Evolutionary conservation across 345 rosid genomes (phyloP), one percentile per base, ranked within the genome.

Genomic region (Citrus mangshanensis): DNA sequence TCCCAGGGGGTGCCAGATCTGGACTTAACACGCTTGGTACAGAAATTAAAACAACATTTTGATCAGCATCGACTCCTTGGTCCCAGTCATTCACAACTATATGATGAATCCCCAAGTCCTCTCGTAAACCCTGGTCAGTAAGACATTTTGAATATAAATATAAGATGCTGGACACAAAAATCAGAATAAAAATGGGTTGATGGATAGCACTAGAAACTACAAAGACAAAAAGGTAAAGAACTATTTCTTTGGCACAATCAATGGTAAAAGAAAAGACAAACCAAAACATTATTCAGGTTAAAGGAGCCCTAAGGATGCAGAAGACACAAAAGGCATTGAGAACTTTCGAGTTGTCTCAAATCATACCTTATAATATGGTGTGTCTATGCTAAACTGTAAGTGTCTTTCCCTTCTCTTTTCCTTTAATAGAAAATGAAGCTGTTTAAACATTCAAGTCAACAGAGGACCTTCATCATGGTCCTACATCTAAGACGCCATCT

Each of bases 11-110:
- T 56, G 98, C 98, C 72, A 95, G 88, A 77, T 89, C 87, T 5
- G 93, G 92, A 81, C 94, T 93, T 8, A 95, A 90, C 60, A 87
- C 90, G 13, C 93, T 89, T 19, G 98, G 98, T 40, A 95, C 86
- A 37, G 98, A 95, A 79, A 95, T 90, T 69, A 95, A 87, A 71
- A 93, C 97, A 14, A 95, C 98, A 73, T 95, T 95, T 84, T 95
- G 97, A 81, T 92, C 97, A 54, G 58, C 58, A 54, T 54, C 58
- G 13, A 54, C 58, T 81, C 97, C 98, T 68, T 92, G 81, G 40
- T 87, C 89, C 97, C 98, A 93, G 38, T 95, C 95, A 68, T 95
- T 91, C 70, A 93, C 98, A 81, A 92, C 91, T 56, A 95, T 93
- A 79, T 95, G 98, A 90, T 95, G 98, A 83, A 93, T 91, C 59